phyloP scores from a whole-genome alignment of 148 eudicot species.

The Chenopodium quinoa region DNA sequence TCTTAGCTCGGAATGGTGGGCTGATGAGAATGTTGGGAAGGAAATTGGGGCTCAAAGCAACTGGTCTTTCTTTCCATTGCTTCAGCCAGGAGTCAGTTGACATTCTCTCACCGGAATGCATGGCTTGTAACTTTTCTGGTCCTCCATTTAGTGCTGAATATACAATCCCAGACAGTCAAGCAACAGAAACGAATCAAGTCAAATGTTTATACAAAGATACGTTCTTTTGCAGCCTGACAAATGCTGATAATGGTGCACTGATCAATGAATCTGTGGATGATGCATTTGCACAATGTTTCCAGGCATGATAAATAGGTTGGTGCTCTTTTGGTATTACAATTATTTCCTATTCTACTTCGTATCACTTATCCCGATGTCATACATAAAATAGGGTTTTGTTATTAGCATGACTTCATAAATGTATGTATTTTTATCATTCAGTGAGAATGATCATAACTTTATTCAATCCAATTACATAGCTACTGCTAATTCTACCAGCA shows the following conservation, averaged over 20 bases:
- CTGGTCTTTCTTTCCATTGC: constrained; percentile 89
- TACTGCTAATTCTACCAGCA: neutral
- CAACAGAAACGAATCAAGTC: neutral
- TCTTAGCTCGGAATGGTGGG: constrained; percentile 71
- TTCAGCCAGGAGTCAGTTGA: constrained; percentile 68
- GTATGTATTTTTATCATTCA: constrained; percentile 19
- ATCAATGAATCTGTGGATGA: constrained; percentile 2
- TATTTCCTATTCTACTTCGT: constrained; percentile 14
- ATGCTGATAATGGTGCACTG: constrained; percentile 9
- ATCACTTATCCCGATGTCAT: constrained; percentile 13
- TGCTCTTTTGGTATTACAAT: constrained; percentile 1
- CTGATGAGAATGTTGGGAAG: constrained; percentile 48
- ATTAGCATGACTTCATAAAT: constrained; percentile 18
- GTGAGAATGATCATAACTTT: constrained; percentile 14
- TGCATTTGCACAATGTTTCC: constrained; percentile 4
- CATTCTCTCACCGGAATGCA: neutral
- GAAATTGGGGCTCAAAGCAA: constrained; percentile 46
- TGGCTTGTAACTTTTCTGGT: constrained; percentile 5
- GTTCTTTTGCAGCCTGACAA: constrained; percentile 17
- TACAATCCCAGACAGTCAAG: constrained; percentile 13
- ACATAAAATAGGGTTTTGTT: constrained; percentile 20
- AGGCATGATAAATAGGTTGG: constrained; percentile 15
- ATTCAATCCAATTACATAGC: neutral
- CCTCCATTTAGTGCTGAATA: constrained; percentile 12
- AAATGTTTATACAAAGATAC: constrained; percentile 9